Evolutionary conservation across 1,284 basidiomycete species (phyloP), one percentile per base, ranked within the genome.

Genomic region (Ganoderma meredithae): DNA sequence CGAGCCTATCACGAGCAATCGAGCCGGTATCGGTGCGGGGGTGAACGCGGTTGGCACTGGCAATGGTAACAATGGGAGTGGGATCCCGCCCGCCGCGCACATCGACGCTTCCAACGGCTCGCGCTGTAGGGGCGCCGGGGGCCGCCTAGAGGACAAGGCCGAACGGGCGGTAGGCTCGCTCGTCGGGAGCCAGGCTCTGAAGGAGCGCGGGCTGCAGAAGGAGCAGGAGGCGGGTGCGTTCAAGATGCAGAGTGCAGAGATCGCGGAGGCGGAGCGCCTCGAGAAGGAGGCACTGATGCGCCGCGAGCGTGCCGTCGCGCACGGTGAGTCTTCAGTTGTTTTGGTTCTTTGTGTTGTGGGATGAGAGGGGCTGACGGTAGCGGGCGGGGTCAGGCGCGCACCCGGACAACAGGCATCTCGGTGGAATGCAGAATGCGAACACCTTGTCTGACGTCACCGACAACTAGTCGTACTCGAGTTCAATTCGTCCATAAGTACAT

Each of bases 221-320:
- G 84, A 88, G 73, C 81, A 83, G 82, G 85, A 86, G 78, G 86
- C 86, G 0, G 78, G 82, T 27, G 78, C 82, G 0, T 73, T 83
- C 63, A 85, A 84, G 69, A 71, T 80, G 19, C 86, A 88, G 76
- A 81, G 83, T 41, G 72, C 77, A 5, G 87, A 88, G 72, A 77
- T 88, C 25, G 79, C 81, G n/a, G 85, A 86, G 74, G 86, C 86
- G 31, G 86, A 88, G 75, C 81, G 84, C 25, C 79, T 88, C 13
- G 86, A 88, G 77, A 78, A 77, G 1, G 85, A 86, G 74, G 86
- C 86, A 10, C 60, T 81, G 53, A 74, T 82, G 75, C 81, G 83
- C 44, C 82, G 86, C 27, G 84, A 88, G 70, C 82, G 85, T 6
- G 86, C 86, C 6, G 85, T 87, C 33, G 85, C 80, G 9, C 83